Conservation (phyloP, 495 filamentous ascomycete species). For the Xylaria grammica region DNA sequence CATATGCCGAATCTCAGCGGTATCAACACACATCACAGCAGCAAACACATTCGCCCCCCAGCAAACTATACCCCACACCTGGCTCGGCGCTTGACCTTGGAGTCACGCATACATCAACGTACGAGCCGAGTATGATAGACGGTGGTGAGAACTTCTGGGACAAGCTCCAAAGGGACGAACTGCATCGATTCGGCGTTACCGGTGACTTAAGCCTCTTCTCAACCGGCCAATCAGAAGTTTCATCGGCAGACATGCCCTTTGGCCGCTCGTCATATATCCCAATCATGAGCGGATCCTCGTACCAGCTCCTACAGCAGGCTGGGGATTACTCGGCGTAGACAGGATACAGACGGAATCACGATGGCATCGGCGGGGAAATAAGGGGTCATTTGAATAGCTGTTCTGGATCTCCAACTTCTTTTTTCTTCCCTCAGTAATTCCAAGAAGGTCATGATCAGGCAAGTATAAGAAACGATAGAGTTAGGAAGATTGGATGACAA, state of each 20-base stretch:
- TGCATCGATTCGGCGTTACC: conserved; percentile 38
- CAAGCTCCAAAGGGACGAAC: conserved; percentile 39
- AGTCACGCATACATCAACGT: not conserved
- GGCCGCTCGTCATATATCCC: conserved; percentile 28
- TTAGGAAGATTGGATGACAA: conserved; percentile 7
- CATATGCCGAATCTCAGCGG: conserved; percentile 25
- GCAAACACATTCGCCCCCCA: conserved; percentile 18
- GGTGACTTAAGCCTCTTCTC: conserved; percentile 50
- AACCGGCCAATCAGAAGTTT: conserved; percentile 37
- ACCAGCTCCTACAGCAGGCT: conserved; percentile 23
- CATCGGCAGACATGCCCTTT: conserved; percentile 31
- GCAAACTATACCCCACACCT: conserved; percentile 20
- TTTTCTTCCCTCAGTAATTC: too few relatives aligned
- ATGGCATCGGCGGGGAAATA: not conserved
- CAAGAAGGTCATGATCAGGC: not conserved
- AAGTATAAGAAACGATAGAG: not conserved
- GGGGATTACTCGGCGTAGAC: not conserved
- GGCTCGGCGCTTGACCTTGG: conserved; percentile 23
- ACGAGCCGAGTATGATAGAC: not conserved
- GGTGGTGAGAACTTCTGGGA: conserved; percentile 21
- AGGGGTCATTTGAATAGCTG: not conserved
- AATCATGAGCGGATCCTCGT: conserved; percentile 21
- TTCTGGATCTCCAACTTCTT: too few relatives aligned
- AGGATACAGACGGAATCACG: not conserved
- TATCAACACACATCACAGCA: conserved; percentile 23